Conservation (phyloP, 306 rosid species). For the Trichosanthes cucumerina region DNA sequence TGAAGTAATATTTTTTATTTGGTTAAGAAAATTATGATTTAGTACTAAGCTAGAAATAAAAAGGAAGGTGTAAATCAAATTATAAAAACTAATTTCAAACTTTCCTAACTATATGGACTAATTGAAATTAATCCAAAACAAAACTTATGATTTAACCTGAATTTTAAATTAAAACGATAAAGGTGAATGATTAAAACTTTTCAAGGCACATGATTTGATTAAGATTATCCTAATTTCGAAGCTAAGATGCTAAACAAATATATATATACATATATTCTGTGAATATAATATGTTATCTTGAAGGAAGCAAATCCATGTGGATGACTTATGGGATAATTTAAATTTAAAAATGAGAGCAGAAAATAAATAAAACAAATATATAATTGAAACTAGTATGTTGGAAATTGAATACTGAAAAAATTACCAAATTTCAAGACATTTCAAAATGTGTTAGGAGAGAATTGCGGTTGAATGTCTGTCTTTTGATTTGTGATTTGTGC, state of each 20-base stretch:
- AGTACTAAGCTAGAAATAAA: too few relatives aligned
- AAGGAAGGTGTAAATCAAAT: too few relatives aligned
- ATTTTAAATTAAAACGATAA: background rate
- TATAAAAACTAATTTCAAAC: too few relatives aligned
- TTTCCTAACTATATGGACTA: too few relatives aligned
- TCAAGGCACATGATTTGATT: background rate
- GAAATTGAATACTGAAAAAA: background rate
- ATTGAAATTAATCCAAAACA: too few relatives aligned
- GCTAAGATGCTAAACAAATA: background rate
- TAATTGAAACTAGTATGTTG: background rate
- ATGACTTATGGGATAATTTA: background rate
- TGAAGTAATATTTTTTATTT: too few relatives aligned
- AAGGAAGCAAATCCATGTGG: background rate
- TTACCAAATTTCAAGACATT: background rate
- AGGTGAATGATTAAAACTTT: background rate
- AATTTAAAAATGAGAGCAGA: background rate
- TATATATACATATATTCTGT: background rate
- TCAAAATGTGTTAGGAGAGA: background rate
- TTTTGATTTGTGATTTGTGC: background rate
- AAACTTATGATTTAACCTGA: too few relatives aligned
- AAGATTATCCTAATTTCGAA: background rate
- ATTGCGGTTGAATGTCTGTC: conserved; percentile 11
- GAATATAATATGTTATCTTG: background rate
- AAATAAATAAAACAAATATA: background rate
- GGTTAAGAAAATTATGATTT: too few relatives aligned